Percentiles rank a stretch among this genome's conserved stretches.
Evolutionary conservation across 169 alveolate species (phyloP).

Genomic region (Theileria sp.): DNA sequence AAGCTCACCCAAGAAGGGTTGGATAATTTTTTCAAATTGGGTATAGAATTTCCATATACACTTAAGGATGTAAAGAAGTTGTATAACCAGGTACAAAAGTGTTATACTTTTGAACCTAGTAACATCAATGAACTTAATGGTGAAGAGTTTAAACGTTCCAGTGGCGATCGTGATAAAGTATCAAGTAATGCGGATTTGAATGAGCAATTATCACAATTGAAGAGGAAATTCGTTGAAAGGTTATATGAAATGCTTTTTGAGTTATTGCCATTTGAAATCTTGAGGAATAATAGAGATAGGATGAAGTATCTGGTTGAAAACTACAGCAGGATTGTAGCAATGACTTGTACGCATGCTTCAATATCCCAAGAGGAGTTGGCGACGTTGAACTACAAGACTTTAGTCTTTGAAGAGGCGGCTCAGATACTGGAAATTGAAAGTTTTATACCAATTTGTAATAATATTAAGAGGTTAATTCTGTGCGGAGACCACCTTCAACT

Average conservation of each 20-base stretch:
- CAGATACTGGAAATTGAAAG: slow-evolving; percentile 89
- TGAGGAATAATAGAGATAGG: slow-evolving; percentile 88
- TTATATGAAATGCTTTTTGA: slow-evolving; percentile 75
- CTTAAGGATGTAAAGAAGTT: slow-evolving; percentile 22
- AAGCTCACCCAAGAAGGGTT: slow-evolving; percentile 13
- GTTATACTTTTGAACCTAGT: slow-evolving; percentile 12
- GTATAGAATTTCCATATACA: slow-evolving; percentile 21
- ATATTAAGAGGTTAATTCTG: slow-evolving; percentile 84
- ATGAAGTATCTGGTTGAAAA: slow-evolving; percentile 86
- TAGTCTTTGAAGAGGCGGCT: slow-evolving; percentile 88
- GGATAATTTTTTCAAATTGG: slow-evolving; percentile 24
- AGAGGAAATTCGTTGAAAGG: slow-evolving; percentile 49
- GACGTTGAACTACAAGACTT: slow-evolving; percentile 78
- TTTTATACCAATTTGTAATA: slow-evolving; percentile 86
- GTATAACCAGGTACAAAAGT: slow-evolving; percentile 40
- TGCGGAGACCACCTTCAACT: slow-evolving; percentile 92
- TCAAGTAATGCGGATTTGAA: not conserved
- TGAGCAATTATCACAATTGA: not conserved
- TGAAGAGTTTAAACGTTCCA: not conserved
- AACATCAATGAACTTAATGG: not conserved
- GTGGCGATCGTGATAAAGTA: not conserved
- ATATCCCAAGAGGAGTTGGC: slow-evolving; percentile 80
- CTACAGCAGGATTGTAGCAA: slow-evolving; percentile 89
- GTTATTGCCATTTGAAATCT: slow-evolving; percentile 88
- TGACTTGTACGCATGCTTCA: slow-evolving; percentile 96